Evolutionary conservation across 106 monocot genomes (phyloP).

Genomic region (Chionographis japonica): DNA sequence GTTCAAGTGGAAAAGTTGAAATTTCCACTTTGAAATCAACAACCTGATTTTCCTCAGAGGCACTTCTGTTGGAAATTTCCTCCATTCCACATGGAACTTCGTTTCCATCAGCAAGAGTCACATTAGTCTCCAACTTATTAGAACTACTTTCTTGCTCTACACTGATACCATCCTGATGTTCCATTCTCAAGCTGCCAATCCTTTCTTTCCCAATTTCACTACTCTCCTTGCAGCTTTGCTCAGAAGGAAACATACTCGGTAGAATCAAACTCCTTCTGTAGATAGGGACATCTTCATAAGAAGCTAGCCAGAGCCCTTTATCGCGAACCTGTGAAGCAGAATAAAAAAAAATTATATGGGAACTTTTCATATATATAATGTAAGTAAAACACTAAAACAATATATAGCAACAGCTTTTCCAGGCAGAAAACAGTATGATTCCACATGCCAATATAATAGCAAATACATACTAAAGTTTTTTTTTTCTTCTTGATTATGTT

Average conservation of each 20-base stretch:
- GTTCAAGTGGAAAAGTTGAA: constrained; percentile 57
- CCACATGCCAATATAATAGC: too few species aligned
- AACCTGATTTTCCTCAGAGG: constrained; percentile 5
- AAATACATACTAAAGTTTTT: too few species aligned
- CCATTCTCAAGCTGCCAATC: neutral
- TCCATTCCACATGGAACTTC: constrained; percentile 12
- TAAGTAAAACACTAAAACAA: neutral
- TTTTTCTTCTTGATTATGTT: too few species aligned
- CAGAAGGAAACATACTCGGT: constrained; percentile 89
- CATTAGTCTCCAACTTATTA: constrained; percentile 4
- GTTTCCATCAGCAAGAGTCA: neutral
- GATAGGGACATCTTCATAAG: constrained; percentile 58
- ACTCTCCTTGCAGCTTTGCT: constrained; percentile 19
- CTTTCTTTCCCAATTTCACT: constrained; percentile 7
- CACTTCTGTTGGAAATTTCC: constrained; percentile 17
- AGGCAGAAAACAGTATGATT: too few species aligned
- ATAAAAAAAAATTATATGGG: neutral
- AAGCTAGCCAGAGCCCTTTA: constrained; percentile 76
- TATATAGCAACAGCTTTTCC: too few species aligned
- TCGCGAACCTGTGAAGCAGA: constrained; percentile 56
- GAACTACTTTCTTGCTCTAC: neutral
- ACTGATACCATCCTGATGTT: constrained; percentile 7
- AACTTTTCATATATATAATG: neutral
- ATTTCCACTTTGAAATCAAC: constrained; percentile 22
- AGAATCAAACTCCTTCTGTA: constrained; percentile 57